These are phyloP conservation scores for Emericellopsis atlantica DNA, from an alignment of 2,329 filamentous ascomycete species.

Conservation along the genomic window DNA sequence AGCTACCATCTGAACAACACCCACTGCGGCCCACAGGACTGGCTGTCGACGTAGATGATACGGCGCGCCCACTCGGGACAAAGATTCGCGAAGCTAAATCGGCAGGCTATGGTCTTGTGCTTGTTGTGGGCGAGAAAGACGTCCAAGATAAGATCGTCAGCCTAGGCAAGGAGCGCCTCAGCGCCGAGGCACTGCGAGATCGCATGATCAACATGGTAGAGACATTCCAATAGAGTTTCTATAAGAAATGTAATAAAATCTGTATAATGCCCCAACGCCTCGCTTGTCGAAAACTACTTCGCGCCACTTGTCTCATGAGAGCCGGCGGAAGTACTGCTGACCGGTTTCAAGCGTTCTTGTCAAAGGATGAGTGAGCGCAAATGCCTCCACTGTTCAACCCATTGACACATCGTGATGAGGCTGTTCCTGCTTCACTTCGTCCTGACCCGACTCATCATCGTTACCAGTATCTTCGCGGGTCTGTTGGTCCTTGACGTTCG, in stretches of 20 bases:
- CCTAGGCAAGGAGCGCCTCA: constrained; percentile 25
- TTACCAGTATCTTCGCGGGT: too few species aligned
- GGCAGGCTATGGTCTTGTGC: constrained; percentile 61
- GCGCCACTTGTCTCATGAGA: not conserved
- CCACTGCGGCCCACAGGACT: constrained; percentile 46
- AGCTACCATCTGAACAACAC: constrained; percentile 20
- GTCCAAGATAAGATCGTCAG: constrained; percentile 43
- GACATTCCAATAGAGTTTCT: constrained; percentile 27
- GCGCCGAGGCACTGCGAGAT: constrained; percentile 28
- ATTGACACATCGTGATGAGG: too few species aligned
- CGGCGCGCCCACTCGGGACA: constrained; percentile 45
- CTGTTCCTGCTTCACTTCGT: too few species aligned
- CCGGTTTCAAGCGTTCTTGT: too few species aligned
- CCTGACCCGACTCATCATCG: too few species aligned
- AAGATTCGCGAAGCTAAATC: constrained; percentile 62
- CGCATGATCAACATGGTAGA: constrained; percentile 32
- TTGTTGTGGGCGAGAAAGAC: constrained; percentile 59
- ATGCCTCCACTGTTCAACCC: too few species aligned
- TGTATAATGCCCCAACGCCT: not conserved
- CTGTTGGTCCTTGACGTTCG: too few species aligned
- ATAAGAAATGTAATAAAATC: not conserved
- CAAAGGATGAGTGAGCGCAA: too few species aligned
- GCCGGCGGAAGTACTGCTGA: too few species aligned
- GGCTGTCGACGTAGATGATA: constrained; percentile 58
- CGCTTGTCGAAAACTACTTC: not conserved